Conservation (phyloP, 2,329 filamentous ascomycete genomes). For the Alternaria alternata region DNA sequence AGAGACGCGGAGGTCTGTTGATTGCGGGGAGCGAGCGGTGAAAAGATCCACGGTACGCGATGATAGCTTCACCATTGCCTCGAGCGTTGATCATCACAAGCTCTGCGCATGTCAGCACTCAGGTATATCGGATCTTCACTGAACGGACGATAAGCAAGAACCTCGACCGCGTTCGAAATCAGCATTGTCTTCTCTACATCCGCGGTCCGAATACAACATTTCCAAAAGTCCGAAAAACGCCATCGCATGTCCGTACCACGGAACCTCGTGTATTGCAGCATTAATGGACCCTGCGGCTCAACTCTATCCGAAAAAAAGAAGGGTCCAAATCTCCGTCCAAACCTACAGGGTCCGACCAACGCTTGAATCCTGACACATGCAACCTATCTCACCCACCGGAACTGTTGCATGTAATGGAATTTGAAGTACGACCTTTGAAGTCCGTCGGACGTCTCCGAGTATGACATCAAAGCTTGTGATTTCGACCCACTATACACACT, state of each 20-base stretch:
- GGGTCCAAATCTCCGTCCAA: not conserved
- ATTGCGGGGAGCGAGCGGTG: conserved; percentile 3
- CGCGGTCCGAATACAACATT: conserved; percentile 7
- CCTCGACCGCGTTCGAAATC: not conserved
- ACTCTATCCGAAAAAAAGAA: conserved; percentile 1
- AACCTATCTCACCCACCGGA: not conserved
- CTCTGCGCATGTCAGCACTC: not conserved
- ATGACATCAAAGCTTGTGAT: conserved; percentile 8
- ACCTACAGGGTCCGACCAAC: conserved; percentile 9
- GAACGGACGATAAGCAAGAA: not conserved
- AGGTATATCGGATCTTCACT: not conserved
- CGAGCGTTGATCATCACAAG: not conserved
- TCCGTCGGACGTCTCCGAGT: conserved; percentile 8
- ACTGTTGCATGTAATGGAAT: not conserved
- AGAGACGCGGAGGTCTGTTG: not conserved
- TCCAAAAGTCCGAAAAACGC: not conserved
- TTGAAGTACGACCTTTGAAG: not conserved
- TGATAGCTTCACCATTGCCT: not conserved
- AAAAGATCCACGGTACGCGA: not conserved
- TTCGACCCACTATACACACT: conserved; percentile 4
- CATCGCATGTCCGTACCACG: conserved; percentile 4
- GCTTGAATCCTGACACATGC: conserved; percentile 1
- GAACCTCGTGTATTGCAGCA: not conserved
- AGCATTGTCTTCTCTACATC: not conserved
- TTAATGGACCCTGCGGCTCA: conserved; percentile 14